A percentile compares a stretch with the other conserved stretches of the same genome.
phyloP scores from a whole-genome alignment of 306 rosid genomes.

The Vigna angularis region DNA sequence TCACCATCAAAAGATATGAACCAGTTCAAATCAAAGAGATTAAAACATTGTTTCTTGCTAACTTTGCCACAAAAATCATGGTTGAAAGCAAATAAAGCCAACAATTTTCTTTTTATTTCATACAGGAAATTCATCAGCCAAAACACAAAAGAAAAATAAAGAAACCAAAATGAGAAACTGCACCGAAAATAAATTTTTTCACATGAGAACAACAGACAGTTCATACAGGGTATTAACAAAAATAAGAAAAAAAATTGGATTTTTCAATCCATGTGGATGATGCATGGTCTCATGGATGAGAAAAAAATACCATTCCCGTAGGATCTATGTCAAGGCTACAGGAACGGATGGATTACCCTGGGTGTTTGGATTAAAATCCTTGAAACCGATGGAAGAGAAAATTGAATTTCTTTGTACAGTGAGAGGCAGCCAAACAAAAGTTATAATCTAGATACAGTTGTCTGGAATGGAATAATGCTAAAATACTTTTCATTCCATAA shows the following conservation, averaged over 20 bases:
- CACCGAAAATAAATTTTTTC: neutral
- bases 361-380: neutral
- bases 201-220: constrained; percentile 1
- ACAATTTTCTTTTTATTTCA: neutral
- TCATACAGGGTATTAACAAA: neutral
- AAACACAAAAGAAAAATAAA: neutral
- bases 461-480: neutral
- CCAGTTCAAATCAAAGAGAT: constrained; percentile 1
- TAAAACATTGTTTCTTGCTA: neutral
- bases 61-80: neutral
- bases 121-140: constrained; percentile 2
- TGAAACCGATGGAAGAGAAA: neutral
- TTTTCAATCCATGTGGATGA: constrained; percentile 7
- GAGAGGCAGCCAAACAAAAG: constrained; percentile 1
- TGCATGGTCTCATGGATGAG: constrained; percentile 6
- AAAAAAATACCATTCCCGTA: constrained; percentile 17
- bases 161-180: neutral
- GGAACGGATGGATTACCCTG: neutral
- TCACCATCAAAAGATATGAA: constrained; percentile 33
- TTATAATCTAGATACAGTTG: neutral
- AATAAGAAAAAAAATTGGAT: neutral
- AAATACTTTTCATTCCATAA: neutral
- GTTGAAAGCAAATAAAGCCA: constrained; percentile 4
- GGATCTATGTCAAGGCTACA: neutral
- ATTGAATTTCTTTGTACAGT: neutral